Conservation (phyloP, 176 grass and related monocot genomes). For the Aegilops sharonensis region DNA sequence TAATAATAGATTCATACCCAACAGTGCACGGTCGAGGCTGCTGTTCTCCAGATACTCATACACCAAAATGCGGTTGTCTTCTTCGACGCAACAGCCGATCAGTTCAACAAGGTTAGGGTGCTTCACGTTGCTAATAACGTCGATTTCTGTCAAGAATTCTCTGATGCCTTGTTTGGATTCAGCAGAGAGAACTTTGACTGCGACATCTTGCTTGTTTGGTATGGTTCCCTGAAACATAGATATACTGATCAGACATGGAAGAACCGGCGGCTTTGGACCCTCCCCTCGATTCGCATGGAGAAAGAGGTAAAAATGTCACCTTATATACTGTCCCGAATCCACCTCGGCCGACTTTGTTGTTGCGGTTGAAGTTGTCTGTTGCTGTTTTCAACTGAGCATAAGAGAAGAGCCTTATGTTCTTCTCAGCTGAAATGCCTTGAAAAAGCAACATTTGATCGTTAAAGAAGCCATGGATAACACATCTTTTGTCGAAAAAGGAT, state of each 20-base stretch:
- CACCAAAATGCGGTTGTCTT: conserved; percentile 70
- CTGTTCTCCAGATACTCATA: conserved; percentile 83
- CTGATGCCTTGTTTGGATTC: conserved; percentile 86
- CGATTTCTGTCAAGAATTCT: conserved; percentile 96
- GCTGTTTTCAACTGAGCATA: conserved; percentile 76
- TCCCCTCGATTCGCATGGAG: not conserved
- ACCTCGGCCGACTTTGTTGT: conserved; percentile 70
- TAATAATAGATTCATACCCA: conserved; percentile 65
- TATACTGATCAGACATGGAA: not conserved
- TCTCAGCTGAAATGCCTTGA: conserved; percentile 79
- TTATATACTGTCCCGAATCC: conserved; percentile 89
- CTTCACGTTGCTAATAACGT: conserved; percentile 75
- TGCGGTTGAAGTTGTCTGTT: conserved; percentile 66
- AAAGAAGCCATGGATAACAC: not conserved
- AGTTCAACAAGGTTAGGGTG: conserved; percentile 93
- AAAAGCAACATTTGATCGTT: conserved; percentile 10
- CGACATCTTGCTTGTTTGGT: conserved; percentile 50
- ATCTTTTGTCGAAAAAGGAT: not conserved
- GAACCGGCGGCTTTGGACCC: not conserved
- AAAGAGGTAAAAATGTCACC: conserved; percentile 32
- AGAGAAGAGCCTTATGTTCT: conserved; percentile 78
- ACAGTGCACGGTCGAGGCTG: conserved; percentile 75
- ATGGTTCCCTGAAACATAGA: conserved; percentile 58
- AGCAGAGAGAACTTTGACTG: conserved; percentile 85
- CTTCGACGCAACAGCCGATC: conserved; percentile 84